Evolutionary conservation across 345 rosid species (phyloP), one percentile per base, ranked within the genome.

Genomic region (Abelmoschus esculentus): DNA sequence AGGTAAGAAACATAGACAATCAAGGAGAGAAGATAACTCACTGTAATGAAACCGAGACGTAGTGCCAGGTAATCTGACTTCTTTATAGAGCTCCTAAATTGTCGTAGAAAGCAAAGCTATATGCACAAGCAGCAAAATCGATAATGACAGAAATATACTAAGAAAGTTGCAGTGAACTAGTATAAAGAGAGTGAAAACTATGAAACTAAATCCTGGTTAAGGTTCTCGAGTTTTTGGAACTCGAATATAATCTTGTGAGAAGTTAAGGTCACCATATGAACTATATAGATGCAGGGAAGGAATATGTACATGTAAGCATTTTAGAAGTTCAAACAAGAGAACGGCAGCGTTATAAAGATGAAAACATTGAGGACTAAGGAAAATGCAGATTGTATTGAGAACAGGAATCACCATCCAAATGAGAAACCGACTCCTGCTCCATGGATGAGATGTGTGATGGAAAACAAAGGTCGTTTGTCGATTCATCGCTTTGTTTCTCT

Each of bases 361-460:
- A 55, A 31, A 19, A 28, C 10, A 34, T 70, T 34, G 40, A 34
- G 0, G 67, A 17, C 4, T 53, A 57, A 70, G 49, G 67, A 61
- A 49, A 61, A 55, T 42, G 38, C 0, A 56, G 42, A 10, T 59
- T 22, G 64, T 6, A 52, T 47, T 19, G 49, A 44, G 54, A 10
- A 47, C 3, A 65, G 61, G 70, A 79, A 54, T 75, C 46, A 93
- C 98, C 90, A 93, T 93, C 98, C 98, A 93, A 47, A 90, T 87
- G 73, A 93, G 97, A 70, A 90, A 62, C 38, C 87, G 86, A 77
- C 89, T 90, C 83, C 86, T 80, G 81, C 92, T 93, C 97, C 97
- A 90, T 72, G 97, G 98, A 86, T 93, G 98, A 75, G 97, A 87
- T 22, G 97, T 79, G 80, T 85, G 96, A 72, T 93, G 98, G 86